Evolutionary conservation across 176 grass and related monocot species (phyloP), one percentile per base, ranked within the genome.

Genomic region (Poa annua): DNA sequence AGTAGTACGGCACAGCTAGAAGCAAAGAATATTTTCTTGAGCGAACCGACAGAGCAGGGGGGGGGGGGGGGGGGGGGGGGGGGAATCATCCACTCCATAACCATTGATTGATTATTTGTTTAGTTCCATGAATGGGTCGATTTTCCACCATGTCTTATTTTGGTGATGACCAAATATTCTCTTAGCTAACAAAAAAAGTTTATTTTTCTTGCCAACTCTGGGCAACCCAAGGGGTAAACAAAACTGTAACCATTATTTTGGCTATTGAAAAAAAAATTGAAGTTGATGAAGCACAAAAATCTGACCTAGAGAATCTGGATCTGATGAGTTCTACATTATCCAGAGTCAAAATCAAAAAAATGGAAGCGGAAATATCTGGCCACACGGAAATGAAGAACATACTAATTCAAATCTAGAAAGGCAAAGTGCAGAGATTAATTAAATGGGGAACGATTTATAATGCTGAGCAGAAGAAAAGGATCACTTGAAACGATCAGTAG

Each of bases 61-160:
- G n/a, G n/a, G n/a, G n/a, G n/a, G n/a, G n/a, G n/a, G n/a, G n/a
- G n/a, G n/a, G n/a, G n/a, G n/a, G n/a, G n/a, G n/a, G n/a, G n/a
- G 64, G 34, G 34, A 22, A 67, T n/a, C 34, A 67, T 34, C 65
- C 34, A n/a, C 65, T 67, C 2, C 65, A 66, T 67, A 67, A 68
- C 66, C 35, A 12, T n/a, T n/a, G n/a, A n/a, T n/a, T n/a, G n/a
- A n/a, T n/a, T n/a, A n/a, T n/a, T n/a, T n/a, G n/a, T n/a, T n/a
- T 59, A 59, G 55, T 25, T 60, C 10, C 11, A 3, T 47, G 44
- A 47, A 47, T 47, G 44, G 11, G 12, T 47, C 44, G 12, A 47
- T 11, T 47, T 47, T 47, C n/a, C n/a, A n/a, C n/a, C n/a, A n/a
- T n/a, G n/a, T n/a, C n/a, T n/a, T n/a, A n/a, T n/a, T n/a, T n/a